These are phyloP conservation scores for Coniosporium tulheliwenetii DNA, from an alignment of 2,329 filamentous ascomycete species.

Conservation along the genomic window DNA sequence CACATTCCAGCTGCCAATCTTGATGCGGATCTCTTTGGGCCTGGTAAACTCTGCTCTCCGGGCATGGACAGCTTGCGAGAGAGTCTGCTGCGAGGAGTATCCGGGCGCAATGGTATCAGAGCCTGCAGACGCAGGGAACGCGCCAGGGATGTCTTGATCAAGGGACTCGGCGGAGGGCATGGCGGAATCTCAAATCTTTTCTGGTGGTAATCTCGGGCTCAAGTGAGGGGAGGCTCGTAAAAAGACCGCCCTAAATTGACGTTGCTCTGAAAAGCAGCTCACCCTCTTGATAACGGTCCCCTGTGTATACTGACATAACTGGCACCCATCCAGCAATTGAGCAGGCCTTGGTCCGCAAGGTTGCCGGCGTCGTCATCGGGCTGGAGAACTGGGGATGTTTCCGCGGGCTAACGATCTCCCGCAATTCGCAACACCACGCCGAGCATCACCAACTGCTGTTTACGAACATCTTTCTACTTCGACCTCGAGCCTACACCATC, in stretches of 20 bases:
- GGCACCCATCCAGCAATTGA: background rate
- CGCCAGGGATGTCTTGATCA: conserved; percentile 31
- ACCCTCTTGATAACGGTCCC: background rate
- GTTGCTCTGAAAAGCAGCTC: background rate
- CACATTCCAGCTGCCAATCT: conserved; percentile 92
- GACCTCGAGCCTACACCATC: too few species aligned
- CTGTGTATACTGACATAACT: background rate
- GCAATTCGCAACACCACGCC: too few species aligned
- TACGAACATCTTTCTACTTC: too few species aligned
- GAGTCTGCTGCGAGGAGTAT: conserved; percentile 25
- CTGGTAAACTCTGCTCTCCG: conserved; percentile 67
- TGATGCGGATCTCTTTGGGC: conserved; percentile 61
- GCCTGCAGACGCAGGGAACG: conserved; percentile 21
- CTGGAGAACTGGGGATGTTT: too few species aligned
- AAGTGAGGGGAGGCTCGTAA: background rate
- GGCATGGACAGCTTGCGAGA: conserved; percentile 48
- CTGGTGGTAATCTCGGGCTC: too few species aligned
- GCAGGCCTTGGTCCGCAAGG: too few species aligned
- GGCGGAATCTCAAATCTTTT: background rate
- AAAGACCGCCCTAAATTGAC: background rate
- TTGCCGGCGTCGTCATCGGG: too few species aligned
- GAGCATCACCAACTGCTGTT: too few species aligned
- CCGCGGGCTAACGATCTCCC: too few species aligned
- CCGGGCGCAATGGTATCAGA: conserved; percentile 9
- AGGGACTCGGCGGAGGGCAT: conserved; percentile 7